Percentiles rank a stretch among this genome's conserved stretches.
Evolutionary conservation across 2,329 filamentous ascomycete genomes (phyloP).

Genomic region (Dactylonectria estremocensis): DNA sequence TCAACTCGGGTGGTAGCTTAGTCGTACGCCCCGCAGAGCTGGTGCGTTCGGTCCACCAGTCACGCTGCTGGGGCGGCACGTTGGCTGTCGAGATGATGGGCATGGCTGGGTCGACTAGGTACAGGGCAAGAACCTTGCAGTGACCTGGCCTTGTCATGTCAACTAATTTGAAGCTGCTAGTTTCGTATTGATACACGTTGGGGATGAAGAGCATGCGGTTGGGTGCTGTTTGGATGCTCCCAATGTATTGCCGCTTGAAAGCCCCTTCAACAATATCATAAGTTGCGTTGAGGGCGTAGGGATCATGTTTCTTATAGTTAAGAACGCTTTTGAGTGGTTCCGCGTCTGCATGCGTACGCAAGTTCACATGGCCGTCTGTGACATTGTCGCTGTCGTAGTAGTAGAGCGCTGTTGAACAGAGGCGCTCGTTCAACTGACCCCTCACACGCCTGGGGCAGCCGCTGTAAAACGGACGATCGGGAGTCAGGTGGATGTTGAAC

Average conservation of each 20-base stretch:
- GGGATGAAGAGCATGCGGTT: constrained; percentile 70
- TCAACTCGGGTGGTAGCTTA: constrained; percentile 40
- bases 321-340: constrained; percentile 37
- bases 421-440: constrained; percentile 65
- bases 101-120: constrained; percentile 70
- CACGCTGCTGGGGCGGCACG: constrained; percentile 60
- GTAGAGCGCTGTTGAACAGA: constrained; percentile 74
- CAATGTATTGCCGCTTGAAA: constrained; percentile 56
- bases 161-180: constrained; percentile 65
- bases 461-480: too few relatives aligned
- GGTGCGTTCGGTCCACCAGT: constrained; percentile 52
- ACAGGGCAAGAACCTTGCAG: constrained; percentile 72
- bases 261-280: constrained; percentile 52
- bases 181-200: constrained; percentile 67
- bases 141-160: constrained; percentile 70
- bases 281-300: constrained; percentile 51
- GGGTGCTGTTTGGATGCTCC: constrained; percentile 61
- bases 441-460: too few relatives aligned
- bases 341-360: constrained; percentile 59
- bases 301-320: constrained; percentile 52
- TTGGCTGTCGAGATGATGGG: constrained; percentile 61
- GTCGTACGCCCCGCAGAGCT: background rate
- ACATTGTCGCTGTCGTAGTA: constrained; percentile 75
- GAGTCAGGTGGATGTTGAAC: too few relatives aligned
- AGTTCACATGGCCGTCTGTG: constrained; percentile 64